phyloP scores from a whole-genome alignment of 257 asterid species.

The Nicotiana tabacum region DNA sequence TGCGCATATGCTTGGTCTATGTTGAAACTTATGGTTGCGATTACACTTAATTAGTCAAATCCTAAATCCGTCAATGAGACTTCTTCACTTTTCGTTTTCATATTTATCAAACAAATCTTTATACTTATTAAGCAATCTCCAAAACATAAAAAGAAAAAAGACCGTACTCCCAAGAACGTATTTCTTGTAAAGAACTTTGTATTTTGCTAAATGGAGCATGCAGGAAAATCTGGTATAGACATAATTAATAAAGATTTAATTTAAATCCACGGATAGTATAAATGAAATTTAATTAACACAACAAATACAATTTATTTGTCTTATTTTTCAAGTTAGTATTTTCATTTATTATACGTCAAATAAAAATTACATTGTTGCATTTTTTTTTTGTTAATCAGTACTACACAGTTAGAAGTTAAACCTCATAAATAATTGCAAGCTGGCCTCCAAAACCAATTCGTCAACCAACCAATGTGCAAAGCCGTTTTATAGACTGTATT shows the following conservation, averaged over 20 bases:
- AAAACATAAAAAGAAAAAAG: not conserved
- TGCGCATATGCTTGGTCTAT: not conserved
- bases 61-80: not conserved
- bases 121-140: not conserved
- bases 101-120: not conserved
- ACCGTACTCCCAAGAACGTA: not conserved
- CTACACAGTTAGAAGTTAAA: not conserved
- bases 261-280: not conserved
- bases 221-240: not conserved
- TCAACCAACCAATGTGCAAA: not conserved
- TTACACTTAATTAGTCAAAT: not conserved
- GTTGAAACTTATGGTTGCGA: not conserved
- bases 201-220: too few species aligned
- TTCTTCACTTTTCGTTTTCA: not conserved
- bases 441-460: not conserved
- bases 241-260: not conserved
- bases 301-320: not conserved
- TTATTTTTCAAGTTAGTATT: not conserved
- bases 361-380: not conserved
- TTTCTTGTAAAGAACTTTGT: not conserved
- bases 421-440: not conserved
- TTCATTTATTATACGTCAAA: too few species aligned
- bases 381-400: not conserved
- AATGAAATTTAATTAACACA: not conserved
- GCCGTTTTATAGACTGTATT: not conserved